phyloP scores from a whole-genome alignment of 2,329 filamentous ascomycete genomes.

The Fusarium subtropicale region DNA sequence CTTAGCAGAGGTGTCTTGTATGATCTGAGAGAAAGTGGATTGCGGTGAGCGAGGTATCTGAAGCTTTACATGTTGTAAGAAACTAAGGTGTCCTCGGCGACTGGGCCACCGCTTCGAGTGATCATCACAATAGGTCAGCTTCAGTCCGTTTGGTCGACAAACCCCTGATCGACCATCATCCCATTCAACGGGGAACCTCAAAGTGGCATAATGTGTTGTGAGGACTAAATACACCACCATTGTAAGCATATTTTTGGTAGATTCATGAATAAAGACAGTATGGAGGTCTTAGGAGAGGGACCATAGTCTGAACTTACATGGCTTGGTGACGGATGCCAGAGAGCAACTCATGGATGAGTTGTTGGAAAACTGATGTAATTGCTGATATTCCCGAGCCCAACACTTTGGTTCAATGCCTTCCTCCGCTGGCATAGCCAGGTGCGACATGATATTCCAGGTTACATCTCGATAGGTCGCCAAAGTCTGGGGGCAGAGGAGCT shows the following conservation, averaged over 20 bases:
- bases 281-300: background rate
- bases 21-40: constrained; percentile 28
- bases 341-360: constrained; percentile 36
- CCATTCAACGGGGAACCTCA: constrained; percentile 48
- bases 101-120: constrained; percentile 36
- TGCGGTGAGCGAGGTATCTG: constrained; percentile 33
- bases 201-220: constrained; percentile 44
- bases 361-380: constrained; percentile 35
- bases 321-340: constrained; percentile 47
- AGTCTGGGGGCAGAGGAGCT: constrained; percentile 52
- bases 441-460: constrained; percentile 55
- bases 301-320: constrained; percentile 43
- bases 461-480: constrained; percentile 56
- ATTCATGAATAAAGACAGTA: background rate
- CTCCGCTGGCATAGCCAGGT: constrained; percentile 46
- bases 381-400: constrained; percentile 41
- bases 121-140: constrained; percentile 35
- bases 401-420: constrained; percentile 40
- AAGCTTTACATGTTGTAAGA: constrained; percentile 41
- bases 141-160: constrained; percentile 42
- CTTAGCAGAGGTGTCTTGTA: constrained; percentile 33
- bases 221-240: constrained; percentile 29
- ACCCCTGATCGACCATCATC: constrained; percentile 42
- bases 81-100: constrained; percentile 30
- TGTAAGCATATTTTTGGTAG: background rate